phyloP scores from a whole-genome alignment of 148 eudicot genomes.

The Cornus controversa region DNA sequence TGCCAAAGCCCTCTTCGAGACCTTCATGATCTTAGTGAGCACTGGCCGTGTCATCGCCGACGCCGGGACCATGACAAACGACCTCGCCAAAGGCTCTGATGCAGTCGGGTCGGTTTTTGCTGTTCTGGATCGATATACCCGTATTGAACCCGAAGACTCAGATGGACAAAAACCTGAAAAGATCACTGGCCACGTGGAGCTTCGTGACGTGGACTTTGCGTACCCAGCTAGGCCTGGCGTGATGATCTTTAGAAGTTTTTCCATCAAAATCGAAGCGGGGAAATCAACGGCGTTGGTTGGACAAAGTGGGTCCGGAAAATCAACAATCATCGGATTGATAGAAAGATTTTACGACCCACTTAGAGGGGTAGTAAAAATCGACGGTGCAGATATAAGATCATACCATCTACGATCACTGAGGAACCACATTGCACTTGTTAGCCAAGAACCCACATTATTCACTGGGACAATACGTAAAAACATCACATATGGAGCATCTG shows the following conservation, averaged over 20 bases:
- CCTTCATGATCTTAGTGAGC: constrained; percentile 77
- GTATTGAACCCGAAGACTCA: constrained; percentile 70
- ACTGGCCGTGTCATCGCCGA: constrained; percentile 88
- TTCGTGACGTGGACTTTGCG: constrained; percentile 53
- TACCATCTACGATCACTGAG: constrained; percentile 60
- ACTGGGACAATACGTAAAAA: constrained; percentile 64
- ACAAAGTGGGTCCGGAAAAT: constrained; percentile 86
- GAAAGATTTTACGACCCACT: constrained; percentile 84
- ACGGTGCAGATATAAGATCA: constrained; percentile 53
- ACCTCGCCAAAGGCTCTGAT: constrained; percentile 70
- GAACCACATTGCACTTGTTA: constrained; percentile 71
- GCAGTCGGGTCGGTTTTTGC: constrained; percentile 74
- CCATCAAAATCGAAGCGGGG: constrained; percentile 60
- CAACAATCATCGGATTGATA: constrained; percentile 65
- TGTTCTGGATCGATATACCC: constrained; percentile 58
- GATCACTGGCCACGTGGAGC: constrained; percentile 55
- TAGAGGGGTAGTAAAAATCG: constrained; percentile 51
- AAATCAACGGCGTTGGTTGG: constrained; percentile 81
- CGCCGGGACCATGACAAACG: constrained; percentile 86
- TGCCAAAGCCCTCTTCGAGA: constrained; percentile 56
- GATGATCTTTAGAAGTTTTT: constrained; percentile 54
- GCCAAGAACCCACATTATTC: constrained; percentile 81
- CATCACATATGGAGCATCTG: constrained; percentile 54
- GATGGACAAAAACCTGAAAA: constrained; percentile 52
- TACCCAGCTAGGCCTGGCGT: constrained; percentile 64